Conservation (phyloP, 2,329 filamentous ascomycete species). For the Penicillium concentricum region DNA sequence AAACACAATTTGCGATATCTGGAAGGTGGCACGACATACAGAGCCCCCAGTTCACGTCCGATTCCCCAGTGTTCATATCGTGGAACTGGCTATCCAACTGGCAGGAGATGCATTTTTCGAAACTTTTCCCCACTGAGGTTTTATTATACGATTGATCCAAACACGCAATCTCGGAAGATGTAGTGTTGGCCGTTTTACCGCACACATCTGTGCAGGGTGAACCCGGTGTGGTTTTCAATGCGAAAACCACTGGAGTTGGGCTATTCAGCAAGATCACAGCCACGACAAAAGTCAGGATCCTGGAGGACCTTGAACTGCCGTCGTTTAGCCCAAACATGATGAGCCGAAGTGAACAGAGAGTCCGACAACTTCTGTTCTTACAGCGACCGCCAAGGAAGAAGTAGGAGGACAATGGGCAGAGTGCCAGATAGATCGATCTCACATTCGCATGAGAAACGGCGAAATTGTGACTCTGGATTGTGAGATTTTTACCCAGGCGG, state of each 20-base stretch:
- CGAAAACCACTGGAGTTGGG: conserved; percentile 23
- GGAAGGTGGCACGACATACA: conserved; percentile 35
- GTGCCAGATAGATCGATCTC: conserved; percentile 13
- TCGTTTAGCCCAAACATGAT: conserved; percentile 25
- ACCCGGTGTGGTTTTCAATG: conserved; percentile 34
- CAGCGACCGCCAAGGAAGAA: conserved; percentile 1
- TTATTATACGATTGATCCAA: conserved; percentile 37
- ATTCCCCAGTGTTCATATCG: conserved; percentile 34
- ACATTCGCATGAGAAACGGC: conserved; percentile 18
- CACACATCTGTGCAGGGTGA: conserved; percentile 42
- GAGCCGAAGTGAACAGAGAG: conserved; percentile 6
- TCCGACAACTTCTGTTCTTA: conserved; percentile 5
- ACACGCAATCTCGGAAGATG: conserved; percentile 43
- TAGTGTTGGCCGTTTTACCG: conserved; percentile 37
- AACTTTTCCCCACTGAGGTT: conserved; percentile 35
- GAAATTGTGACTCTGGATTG: neutral
- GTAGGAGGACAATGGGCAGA: conserved; percentile 6
- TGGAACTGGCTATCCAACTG: conserved; percentile 41
- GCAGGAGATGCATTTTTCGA: conserved; percentile 44
- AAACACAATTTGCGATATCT: neutral
- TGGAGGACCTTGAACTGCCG: conserved; percentile 11
- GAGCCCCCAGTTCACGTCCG: conserved; percentile 48
- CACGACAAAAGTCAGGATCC: conserved; percentile 17
- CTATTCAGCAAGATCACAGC: conserved; percentile 18
- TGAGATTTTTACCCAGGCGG: conserved; percentile 8